Base-by-base conservation (phyloP, 331 rosid genomes). In the Pyrus hybrid region DNA sequence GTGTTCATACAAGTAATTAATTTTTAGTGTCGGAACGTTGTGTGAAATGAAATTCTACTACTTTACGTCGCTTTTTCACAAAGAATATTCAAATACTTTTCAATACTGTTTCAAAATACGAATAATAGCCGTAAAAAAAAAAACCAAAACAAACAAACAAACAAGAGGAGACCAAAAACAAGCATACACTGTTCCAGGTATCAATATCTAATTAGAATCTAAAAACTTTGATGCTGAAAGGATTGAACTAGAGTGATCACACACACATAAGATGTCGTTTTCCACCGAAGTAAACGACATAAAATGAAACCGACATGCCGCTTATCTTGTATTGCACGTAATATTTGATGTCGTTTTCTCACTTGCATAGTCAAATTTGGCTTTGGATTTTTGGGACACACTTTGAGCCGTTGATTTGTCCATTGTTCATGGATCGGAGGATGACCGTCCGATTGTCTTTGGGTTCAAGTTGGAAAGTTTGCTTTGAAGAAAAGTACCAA, bases 241-340 rank as follows among this genome's bases (percentile, higher is more conserved):
- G 37, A 45, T 5, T 20, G 35, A 16, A 61, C 51, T 37, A 68
- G 61, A 33, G 41, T 43, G 77, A 62, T 23, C 45, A 61, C 77
- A 60, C 20, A 37, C 62, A 62, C 43, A 62, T 1, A 62, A 7
- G 62, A 62, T 6, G 77, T 74, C 49, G 20, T 37, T 72, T 65
- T 72, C 72, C 29, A 37, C 47, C 67, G 16, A 35, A 75, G 79
- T 76, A 79, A 72, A 80, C 66, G 80, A 83, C 77, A 33, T 20
- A 74, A 62, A 83, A 22, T 63, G 73, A 64, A 5, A 23, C 57
- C 11, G 23, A 63, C 47, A 7, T 1, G 6, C 17, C 18, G 21
- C 20, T 73, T 18, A 56, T 37, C 62, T 43, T 74, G 49, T 12
- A 9, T 6, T 67, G 2, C 53, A 67, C 7, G 30, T 22, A 67